phyloP scores from a whole-genome alignment of 106 monocot genomes.

The Alisma plantagoaquatica region DNA sequence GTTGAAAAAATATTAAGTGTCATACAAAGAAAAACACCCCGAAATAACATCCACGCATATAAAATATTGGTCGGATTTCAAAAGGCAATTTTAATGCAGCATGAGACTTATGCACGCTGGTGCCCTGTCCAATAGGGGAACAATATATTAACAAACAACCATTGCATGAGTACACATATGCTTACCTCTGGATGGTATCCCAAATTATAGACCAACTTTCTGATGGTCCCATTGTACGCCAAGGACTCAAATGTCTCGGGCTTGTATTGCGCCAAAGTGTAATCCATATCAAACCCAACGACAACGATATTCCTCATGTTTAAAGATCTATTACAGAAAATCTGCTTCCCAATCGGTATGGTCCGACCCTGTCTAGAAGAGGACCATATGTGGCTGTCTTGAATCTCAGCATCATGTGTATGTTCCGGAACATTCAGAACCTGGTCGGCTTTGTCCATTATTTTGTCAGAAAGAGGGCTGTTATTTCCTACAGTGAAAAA shows the following conservation, averaged over 20 bases:
- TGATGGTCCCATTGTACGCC: constrained; percentile 77
- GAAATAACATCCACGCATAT: no score
- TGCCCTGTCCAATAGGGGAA: no score
- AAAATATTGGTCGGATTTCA: no score
- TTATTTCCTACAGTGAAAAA: no score
- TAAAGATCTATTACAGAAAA: constrained; percentile 84
- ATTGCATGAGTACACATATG: no score
- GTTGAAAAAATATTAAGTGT: no score
- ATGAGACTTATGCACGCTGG: no score
- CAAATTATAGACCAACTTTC: constrained; percentile 64
- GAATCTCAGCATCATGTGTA: constrained; percentile 2
- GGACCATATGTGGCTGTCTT: constrained; percentile 31
- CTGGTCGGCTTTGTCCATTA: constrained; percentile 23
- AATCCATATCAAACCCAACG: constrained; percentile 99
- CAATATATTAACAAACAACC: no score
- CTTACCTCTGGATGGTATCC: constrained; percentile 76
- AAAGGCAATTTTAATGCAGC: no score
- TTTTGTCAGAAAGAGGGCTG: no score
- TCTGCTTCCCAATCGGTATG: constrained; percentile 51
- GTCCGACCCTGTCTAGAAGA: constrained; percentile 23
- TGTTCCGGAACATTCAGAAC: constrained; percentile 3
- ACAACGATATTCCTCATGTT: constrained; percentile 91
- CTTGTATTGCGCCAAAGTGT: constrained; percentile 93
- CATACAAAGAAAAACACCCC: no score
- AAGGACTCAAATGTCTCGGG: constrained; percentile 90